These are phyloP conservation scores for Cryphonectria naterciae DNA, from an alignment of 2,329 filamentous ascomycete genomes.

Conservation along the genomic window DNA sequence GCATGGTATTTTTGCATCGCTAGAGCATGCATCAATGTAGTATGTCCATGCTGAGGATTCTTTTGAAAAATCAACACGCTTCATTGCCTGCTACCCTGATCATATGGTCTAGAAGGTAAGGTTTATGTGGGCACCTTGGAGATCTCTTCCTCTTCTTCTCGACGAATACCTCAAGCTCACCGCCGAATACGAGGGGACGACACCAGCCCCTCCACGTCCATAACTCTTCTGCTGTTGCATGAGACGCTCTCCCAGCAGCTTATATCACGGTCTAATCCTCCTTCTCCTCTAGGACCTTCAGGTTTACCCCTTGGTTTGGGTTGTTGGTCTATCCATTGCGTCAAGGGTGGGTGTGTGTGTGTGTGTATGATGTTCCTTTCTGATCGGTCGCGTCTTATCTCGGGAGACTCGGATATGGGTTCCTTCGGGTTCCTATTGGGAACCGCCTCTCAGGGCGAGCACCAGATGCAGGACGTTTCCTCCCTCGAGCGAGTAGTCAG, in stretches of 20 bases:
- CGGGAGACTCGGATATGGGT: background rate
- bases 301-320: no score
- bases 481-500: slow-evolving; percentile 87
- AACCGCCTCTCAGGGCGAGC: slow-evolving; percentile 85
- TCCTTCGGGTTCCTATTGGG: slow-evolving; percentile 13
- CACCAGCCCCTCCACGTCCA: background rate
- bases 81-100: background rate
- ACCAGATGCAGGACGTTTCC: slow-evolving; percentile 95
- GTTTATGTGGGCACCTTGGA: no score
- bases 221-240: background rate
- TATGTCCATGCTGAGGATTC: background rate
- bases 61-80: background rate
- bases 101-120: background rate
- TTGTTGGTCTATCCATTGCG: background rate
- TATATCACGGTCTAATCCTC: background rate
- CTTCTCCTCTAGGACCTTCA: background rate
- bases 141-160: background rate
- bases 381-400: background rate
- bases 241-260: background rate
- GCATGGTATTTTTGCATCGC: background rate
- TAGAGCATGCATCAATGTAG: background rate
- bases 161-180: background rate
- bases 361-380: background rate
- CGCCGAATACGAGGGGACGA: background rate
- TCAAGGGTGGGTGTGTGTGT: background rate